Percentiles rank a stretch among this genome's conserved stretches.
Conservation (phyloP, 2,329 filamentous ascomycete species). For the Plenodomus tracheiphilus region DNA sequence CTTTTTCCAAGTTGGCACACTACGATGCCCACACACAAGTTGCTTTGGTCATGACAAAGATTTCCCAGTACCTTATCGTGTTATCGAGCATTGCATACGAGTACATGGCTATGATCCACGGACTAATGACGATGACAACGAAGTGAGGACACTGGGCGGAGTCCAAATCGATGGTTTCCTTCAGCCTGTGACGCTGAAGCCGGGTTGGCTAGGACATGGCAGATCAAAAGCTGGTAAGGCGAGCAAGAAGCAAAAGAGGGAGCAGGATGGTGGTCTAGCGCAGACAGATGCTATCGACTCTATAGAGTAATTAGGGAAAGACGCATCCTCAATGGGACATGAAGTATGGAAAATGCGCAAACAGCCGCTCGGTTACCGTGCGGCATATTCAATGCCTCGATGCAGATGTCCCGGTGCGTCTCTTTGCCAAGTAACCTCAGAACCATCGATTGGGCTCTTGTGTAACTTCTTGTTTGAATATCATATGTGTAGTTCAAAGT, state of each 20-base stretch:
- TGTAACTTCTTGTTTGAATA: too few species aligned
- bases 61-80: constrained; percentile 30
- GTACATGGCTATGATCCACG: constrained; percentile 50
- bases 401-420: too few species aligned
- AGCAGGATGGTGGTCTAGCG: not conserved
- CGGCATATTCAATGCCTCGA: too few species aligned
- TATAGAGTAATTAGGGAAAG: not conserved
- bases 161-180: constrained; percentile 72
- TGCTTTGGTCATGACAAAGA: constrained; percentile 33
- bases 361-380: too few species aligned
- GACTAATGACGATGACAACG: constrained; percentile 52
- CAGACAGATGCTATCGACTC: constrained; percentile 1
- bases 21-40: constrained; percentile 38
- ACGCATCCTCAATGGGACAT: not conserved
- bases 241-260: constrained; percentile 19
- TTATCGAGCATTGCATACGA: constrained; percentile 51
- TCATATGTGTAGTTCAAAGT: too few species aligned
- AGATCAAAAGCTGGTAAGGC: constrained; percentile 22
- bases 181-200: constrained; percentile 52
- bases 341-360: too few species aligned
- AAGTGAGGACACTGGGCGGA: constrained; percentile 56
- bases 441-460: too few species aligned
- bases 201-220: constrained; percentile 30
- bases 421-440: too few species aligned
- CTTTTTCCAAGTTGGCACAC: constrained; percentile 28